phyloP scores from a whole-genome alignment of 2,329 filamentous ascomycete species.

The Pseudopyricularia javanii region DNA sequence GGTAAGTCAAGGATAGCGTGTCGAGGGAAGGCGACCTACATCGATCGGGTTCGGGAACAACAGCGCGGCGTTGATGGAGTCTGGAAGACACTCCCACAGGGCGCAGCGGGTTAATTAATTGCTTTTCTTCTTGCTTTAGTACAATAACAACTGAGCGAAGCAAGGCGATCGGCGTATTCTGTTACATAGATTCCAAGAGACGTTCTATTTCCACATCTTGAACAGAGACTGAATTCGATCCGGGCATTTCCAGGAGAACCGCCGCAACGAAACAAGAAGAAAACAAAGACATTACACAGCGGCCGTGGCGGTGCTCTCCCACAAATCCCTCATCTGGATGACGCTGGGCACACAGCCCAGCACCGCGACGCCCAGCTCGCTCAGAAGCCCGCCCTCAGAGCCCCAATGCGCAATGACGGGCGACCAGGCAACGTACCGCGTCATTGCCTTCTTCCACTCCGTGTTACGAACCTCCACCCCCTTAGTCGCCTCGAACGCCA shows the following conservation, averaged over 20 bases:
- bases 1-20: background rate
- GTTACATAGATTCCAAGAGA: no score
- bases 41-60: background rate
- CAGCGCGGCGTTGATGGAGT: background rate
- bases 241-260: no score
- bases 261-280: no score
- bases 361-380: slow-evolving; percentile 26
- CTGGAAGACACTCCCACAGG: no score
- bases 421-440: slow-evolving; percentile 63
- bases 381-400: slow-evolving; percentile 44
- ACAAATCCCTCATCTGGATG: slow-evolving; percentile 31
- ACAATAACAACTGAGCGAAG: background rate
- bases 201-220: no score
- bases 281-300: no score
- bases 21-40: background rate
- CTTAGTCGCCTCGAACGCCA: slow-evolving; percentile 36
- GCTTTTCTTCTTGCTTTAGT: background rate
- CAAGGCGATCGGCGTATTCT: no score
- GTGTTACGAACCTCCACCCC: slow-evolving; percentile 26
- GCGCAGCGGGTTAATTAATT: no score
- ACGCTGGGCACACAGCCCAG: slow-evolving; percentile 31
- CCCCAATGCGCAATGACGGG: slow-evolving; percentile 81
- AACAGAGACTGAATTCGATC: no score
- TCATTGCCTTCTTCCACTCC: slow-evolving; percentile 53
- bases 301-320: slow-evolving; percentile 19